Conservation (phyloP, 768 basidiomycete genomes). For the Mycena kentingensis region DNA sequence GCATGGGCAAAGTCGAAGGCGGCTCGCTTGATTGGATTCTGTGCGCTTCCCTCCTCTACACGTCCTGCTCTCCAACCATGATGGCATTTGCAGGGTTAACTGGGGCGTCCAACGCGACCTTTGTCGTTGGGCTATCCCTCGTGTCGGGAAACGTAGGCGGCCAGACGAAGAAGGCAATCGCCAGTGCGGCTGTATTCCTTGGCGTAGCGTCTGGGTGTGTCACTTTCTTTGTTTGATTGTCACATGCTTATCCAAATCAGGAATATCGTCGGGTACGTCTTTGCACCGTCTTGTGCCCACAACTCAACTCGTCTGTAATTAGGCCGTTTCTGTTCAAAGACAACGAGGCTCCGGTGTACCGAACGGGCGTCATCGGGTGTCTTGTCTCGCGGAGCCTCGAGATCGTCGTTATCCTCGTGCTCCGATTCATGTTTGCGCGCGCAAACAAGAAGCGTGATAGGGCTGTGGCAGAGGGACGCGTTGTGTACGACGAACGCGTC, state of each 20-base stretch:
- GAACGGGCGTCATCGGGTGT: conserved; percentile 28
- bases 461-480: conserved; percentile 24
- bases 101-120: conserved; percentile 32
- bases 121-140: conserved; percentile 34
- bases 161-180: conserved; percentile 28
- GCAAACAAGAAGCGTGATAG: conserved; percentile 24
- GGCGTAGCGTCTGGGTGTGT: conserved; percentile 26
- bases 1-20: conserved; percentile 27
- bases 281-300: too few species aligned
- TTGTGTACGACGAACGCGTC: conserved; percentile 21
- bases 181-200: conserved; percentile 25
- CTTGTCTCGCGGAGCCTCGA: conserved; percentile 28
- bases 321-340: conserved; percentile 30
- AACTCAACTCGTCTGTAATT: too few species aligned
- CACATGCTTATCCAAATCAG: too few species aligned
- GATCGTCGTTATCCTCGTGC: conserved; percentile 28
- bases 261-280: too few species aligned
- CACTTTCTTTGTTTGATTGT: too few species aligned
- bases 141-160: conserved; percentile 43
- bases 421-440: conserved; percentile 24
- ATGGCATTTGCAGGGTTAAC: conserved; percentile 24
- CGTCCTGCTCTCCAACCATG: not conserved
- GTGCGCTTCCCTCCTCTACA: conserved; percentile 7
- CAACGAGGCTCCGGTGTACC: conserved; percentile 24
- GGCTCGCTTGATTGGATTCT: conserved; percentile 25